Evolutionary conservation across 495 filamentous ascomycete species (phyloP), one percentile per base, ranked within the genome.

Genomic region (Penicillium malachiteum): DNA sequence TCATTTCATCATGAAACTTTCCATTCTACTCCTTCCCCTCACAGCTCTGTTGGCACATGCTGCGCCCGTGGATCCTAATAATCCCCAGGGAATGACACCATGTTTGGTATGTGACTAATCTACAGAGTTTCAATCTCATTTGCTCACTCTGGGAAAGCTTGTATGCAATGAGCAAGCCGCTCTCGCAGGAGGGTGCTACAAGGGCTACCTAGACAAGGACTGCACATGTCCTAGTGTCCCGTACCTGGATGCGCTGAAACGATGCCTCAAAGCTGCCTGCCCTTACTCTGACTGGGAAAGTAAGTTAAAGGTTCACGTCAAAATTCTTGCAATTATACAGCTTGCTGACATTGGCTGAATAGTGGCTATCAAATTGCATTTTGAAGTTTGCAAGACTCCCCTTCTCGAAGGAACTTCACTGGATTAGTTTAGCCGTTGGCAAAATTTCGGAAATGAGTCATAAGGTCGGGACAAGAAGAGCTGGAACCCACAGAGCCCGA

Each of bases 131-230:
- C 7, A 2, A 18, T 12, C n/a, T 6, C 5, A 18, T 0, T 26
- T 38, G 7, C 30, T 16, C 10, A 38, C 14, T 17, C 3, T 17
- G n/a, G 12, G 31, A 44, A 9, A 51, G 50, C 18, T 31, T 13
- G 30, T 40, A 7, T 52, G 50, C 9, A 52, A 52, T 14, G 50
- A 52, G 37, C 46, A 49, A 18, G 50, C 50, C 5, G 50, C 50
- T 14, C 17, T 16, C 1, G 21, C 11, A 5, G 39, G 17, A 31
- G 35, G 17, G 10, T 37, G 39, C 13, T 52, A 26, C 11, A 32
- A 33, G 4, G 37, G 34, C 13, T 32, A 42, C 30, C 5, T 32
- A 11, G 30, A 52, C 30, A 52, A 26, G 1, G 39, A 42, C 14
- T 52, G 50, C 39, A 52, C 50, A 5, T 52, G 50, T 32, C 50